Evolutionary conservation across 177 flowering plant genomes (phyloP).

Genomic region (Vitis hybrid): DNA sequence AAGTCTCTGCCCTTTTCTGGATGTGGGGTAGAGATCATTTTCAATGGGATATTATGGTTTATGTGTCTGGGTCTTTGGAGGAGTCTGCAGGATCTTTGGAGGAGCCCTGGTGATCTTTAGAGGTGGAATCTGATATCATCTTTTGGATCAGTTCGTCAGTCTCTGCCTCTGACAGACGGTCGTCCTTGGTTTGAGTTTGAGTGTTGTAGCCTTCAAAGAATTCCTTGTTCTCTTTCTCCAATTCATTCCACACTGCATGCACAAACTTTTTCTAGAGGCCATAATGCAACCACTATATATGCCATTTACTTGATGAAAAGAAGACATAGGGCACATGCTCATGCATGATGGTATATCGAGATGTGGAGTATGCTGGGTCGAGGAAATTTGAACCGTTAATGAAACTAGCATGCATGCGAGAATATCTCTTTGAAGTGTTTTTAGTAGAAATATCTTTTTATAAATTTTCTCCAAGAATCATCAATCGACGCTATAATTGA

Average conservation of each 20-base stretch:
- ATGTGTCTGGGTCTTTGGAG: background rate
- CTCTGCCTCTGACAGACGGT: constrained; percentile 48
- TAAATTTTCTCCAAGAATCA: too few species aligned
- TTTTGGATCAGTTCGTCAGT: constrained; percentile 49
- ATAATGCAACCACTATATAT: too few species aligned
- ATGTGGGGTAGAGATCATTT: constrained; percentile 9
- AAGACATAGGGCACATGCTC: too few species aligned
- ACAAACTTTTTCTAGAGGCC: background rate
- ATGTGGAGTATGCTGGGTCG: too few species aligned
- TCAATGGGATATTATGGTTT: constrained; percentile 1
- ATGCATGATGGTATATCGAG: too few species aligned
- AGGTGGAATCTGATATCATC: constrained; percentile 32
- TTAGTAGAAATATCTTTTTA: too few species aligned
- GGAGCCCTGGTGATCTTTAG: constrained; percentile 1
- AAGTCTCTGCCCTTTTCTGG: background rate
- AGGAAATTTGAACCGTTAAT: too few species aligned
- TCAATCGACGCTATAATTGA: too few species aligned
- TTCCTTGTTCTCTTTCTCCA: constrained; percentile 58
- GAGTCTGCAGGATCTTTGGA: constrained; percentile 35
- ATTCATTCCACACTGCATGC: constrained; percentile 50
- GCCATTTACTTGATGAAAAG: too few species aligned
- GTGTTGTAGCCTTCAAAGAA: constrained; percentile 48
- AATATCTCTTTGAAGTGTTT: too few species aligned
- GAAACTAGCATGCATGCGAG: too few species aligned
- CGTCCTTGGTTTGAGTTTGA: constrained; percentile 29